Evolutionary conservation across 2,329 filamentous ascomycete genomes (phyloP).

Genomic region (Scopulariopsis brevicaulis): DNA sequence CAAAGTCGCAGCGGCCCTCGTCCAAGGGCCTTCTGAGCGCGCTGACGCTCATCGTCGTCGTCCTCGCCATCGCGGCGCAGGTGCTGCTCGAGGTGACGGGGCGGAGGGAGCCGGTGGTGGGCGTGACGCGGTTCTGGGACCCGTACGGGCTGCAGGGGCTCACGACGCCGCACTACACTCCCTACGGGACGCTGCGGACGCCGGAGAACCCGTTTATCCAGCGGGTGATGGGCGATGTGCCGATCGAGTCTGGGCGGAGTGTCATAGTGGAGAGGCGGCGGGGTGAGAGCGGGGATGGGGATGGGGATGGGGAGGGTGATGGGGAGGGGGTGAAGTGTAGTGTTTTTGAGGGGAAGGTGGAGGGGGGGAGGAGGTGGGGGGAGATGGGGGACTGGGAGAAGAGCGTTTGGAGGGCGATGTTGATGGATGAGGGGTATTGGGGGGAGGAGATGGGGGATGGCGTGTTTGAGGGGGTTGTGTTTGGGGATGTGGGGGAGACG

Average conservation of each 20-base stretch:
- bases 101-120: constrained; percentile 39
- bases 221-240: background rate
- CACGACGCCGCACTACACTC: too few relatives aligned
- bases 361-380: background rate
- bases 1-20: constrained; percentile 40
- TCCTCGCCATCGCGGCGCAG: constrained; percentile 52
- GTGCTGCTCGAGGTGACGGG: constrained; percentile 54
- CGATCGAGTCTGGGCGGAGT: background rate
- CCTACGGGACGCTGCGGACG: background rate
- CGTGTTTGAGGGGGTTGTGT: background rate
- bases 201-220: constrained; percentile 1
- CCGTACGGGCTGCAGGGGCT: background rate
- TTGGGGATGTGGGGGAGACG: background rate
- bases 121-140: constrained; percentile 6
- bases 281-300: background rate
- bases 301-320: background rate
- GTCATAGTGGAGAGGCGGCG: background rate
- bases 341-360: too few relatives aligned
- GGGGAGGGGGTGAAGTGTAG: background rate
- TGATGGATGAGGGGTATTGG: background rate
- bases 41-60: constrained; percentile 42
- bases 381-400: background rate
- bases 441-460: background rate
- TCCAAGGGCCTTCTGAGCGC: constrained; percentile 38
- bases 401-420: background rate